Percentiles rank a stretch among this genome's conserved stretches.
Conservation (phyloP, 305 asterid genomes). For the Andrographis paniculata region DNA sequence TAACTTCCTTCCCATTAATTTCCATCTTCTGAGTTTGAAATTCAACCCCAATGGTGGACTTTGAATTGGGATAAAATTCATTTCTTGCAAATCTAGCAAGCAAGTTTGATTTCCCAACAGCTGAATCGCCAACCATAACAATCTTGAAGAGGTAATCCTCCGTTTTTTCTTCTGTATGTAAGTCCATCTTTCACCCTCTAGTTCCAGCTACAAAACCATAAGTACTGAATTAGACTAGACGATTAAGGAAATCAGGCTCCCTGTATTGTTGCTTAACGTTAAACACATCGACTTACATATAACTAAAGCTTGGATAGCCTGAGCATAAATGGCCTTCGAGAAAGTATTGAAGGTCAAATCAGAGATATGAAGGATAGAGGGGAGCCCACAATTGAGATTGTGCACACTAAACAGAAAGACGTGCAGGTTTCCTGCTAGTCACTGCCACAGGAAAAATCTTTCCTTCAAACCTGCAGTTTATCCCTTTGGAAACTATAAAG, state of each 20-base stretch:
- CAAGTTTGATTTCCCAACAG: conserved; percentile 88
- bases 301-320: conserved; percentile 1
- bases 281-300: conserved; percentile 7
- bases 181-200: conserved; percentile 46
- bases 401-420: too few species aligned
- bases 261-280: neutral
- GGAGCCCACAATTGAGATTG: neutral
- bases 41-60: conserved; percentile 86
- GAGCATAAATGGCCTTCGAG: conserved; percentile 13
- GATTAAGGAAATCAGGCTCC: conserved; percentile 10
- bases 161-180: conserved; percentile 47
- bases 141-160: conserved; percentile 93
- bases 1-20: conserved; percentile 73
- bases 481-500: too few species aligned
- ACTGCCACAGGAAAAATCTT: too few species aligned
- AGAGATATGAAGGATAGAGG: conserved; percentile 21
- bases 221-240: conserved; percentile 11
- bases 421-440: too few species aligned
- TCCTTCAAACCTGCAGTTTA: too few species aligned
- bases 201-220: conserved; percentile 29
- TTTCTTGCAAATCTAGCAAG: conserved; percentile 88
- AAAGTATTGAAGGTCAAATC: conserved; percentile 16
- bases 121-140: conserved; percentile 82
- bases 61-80: conserved; percentile 77
- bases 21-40: conserved; percentile 84